These are phyloP conservation scores for Talaromyces borbonicus DNA, from an alignment of 495 filamentous ascomycete genomes.

Conservation along the genomic window DNA sequence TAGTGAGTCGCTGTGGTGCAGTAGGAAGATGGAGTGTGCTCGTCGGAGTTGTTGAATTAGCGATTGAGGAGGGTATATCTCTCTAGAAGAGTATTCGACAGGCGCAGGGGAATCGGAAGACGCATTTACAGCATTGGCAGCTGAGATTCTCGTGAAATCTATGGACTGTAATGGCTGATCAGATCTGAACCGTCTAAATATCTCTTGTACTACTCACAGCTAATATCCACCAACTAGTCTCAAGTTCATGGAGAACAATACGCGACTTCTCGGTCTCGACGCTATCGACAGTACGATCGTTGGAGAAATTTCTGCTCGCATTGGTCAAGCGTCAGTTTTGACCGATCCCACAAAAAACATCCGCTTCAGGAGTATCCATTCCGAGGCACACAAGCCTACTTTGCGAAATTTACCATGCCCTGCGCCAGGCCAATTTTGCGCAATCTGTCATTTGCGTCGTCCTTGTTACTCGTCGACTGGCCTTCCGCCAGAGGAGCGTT, in stretches of 20 bases:
- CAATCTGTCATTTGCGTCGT: slow-evolving; percentile 70
- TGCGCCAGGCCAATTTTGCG: slow-evolving; percentile 95
- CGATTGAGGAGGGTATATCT: slow-evolving; percentile 73
- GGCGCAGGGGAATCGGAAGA: slow-evolving; percentile 13
- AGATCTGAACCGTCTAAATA: not conserved
- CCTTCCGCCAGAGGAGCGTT: slow-evolving; percentile 44
- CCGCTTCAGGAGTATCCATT: not conserved
- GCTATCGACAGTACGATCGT: slow-evolving; percentile 62
- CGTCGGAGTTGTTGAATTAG: slow-evolving; percentile 71
- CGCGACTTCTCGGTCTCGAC: slow-evolving; percentile 85
- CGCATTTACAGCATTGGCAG: slow-evolving; percentile 15
- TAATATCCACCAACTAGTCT: slow-evolving; percentile 89
- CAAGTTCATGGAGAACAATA: slow-evolving; percentile 74
- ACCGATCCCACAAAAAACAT: not conserved
- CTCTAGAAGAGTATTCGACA: slow-evolving; percentile 73
- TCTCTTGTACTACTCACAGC: slow-evolving; percentile 47
- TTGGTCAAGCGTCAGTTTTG: too few species aligned
- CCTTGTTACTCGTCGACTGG: slow-evolving; percentile 47
- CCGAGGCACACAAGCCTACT: slow-evolving; percentile 31
- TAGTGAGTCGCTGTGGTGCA: slow-evolving; percentile 72
- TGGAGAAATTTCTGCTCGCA: slow-evolving; percentile 71
- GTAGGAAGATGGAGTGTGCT: slow-evolving; percentile 73
- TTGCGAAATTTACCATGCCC: slow-evolving; percentile 90
- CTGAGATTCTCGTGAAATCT: slow-evolving; percentile 52
- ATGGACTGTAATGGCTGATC: slow-evolving; percentile 44